Base-by-base conservation (phyloP, 768 basidiomycete genomes). In the Filobasidium floriforme region DNA sequence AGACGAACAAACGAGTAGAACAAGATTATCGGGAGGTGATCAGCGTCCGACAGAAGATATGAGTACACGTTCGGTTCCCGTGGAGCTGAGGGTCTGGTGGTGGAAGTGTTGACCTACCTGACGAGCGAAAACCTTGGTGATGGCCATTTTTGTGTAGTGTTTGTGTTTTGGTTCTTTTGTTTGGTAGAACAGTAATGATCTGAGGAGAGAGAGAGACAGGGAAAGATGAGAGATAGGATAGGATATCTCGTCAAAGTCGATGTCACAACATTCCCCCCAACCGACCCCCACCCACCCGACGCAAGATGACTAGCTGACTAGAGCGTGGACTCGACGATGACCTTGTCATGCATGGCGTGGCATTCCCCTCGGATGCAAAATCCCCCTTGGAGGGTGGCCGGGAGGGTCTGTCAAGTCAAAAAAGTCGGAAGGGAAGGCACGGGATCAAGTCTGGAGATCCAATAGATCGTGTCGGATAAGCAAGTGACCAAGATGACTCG, bases 71-170 rank as follows among this genome's bases (percentile, higher is more conserved):
- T 22, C 14, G 14, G 43, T 37, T 60, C 28, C 70, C 37, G 40
- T 41, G 32, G 32, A 37, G 32, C 32, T 37, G 59, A 46, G 61
- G 46, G 28, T 59, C 41, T 65, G 59, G 80, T 69, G 70, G 24
- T 19, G 60, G 22, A 28, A 54, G 41, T 66, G 46, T 51, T 41
- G 46, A 41, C 78, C 69, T 81, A 90, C 92, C 87, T 93, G 91
- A 78, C 92, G 90, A 75, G 92, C 92, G 82, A 87, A 84, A 76
- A 96, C 81, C 82, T 92, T 92, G 66, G 86, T 86, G 83, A 94
- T 85, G 75, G 92, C 90, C 92, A 96, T 94, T 82, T 57, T 57
- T 49, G 46, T 37, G 32, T 37, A 37, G 46, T 51, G 24, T 57
- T 3, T 57, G 54, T 24, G 54, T 57, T 24, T 57, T 26, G 24